Evolutionary conservation across 805 yeast genomes (phyloP), one percentile per base, ranked within the genome.

Genomic region (Ogataea philodendri): DNA sequence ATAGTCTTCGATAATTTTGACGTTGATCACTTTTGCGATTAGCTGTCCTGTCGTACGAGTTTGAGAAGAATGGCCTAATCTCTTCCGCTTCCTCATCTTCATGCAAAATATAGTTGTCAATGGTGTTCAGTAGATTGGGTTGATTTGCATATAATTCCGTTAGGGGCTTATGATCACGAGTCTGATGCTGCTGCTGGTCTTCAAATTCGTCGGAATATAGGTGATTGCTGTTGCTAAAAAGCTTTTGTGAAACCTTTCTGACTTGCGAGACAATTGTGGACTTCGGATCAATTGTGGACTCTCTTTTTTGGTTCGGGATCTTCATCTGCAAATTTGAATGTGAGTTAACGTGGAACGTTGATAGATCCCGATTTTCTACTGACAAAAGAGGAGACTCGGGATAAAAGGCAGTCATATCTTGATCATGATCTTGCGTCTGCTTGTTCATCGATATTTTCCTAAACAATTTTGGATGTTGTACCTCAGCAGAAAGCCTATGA

Each of bases 231-330:
- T 42, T 41, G 25, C 37, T 45, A 27, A 54, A 53, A 9, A 54
- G 29, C 27, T 44, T 49, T 22, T 52, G 57, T 2, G 60, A 56
- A 3, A 57, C 59, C 30, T 54, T 49, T 22, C 60, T 37, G 2
- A 56, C 59, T 32, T 56, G 55, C 0, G 61, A 57, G 2, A 54
- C 46, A 15, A 48, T 46, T 10, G 29, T 34, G 7, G 38, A 19
- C 11, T 28, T 26, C 16, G 26, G 25, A 28, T 29, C 33, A 15
- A 5, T 22, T 15, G 32, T 8, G 5, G 23, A 22, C 3, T 26
- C 17, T 24, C 28, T 24, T 35, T 32, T 3, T 18, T 13, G 3
- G 35, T 7, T 14, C 22, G 27, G 7, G 34, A 42, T 13, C 25
- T 37, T 15, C 7, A 31, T n/a, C 9, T 9, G 9, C 16, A 3